Base-by-base conservation (phyloP, 352 stramenopile species). In the Globisporangium sylvaticum region DNA sequence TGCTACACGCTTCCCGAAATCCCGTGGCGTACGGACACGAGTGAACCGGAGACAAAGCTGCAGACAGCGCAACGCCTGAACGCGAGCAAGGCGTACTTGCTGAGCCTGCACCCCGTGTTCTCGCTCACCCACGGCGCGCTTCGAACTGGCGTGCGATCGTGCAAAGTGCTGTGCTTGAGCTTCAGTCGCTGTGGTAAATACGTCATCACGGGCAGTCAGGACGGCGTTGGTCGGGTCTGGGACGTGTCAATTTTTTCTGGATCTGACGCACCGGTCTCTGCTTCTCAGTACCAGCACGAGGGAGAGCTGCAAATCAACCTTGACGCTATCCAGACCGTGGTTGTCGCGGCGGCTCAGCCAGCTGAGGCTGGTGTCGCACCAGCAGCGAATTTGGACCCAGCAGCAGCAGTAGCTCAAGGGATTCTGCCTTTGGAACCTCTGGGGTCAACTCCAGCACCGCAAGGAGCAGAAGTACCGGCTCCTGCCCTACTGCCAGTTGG, bases 161-260 rank as follows among this genome's bases (percentile, higher is more conserved):
- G 80, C 67, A 92, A 92, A 73, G 83, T 92, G n/a, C 77, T 89
- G 42, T 88, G 80, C 58, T 60, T 92, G 27, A 80, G 78, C 24
- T 89, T 90, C 58, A 82, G 81, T 86, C 92, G 68, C 34, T 96
- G 66, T 78, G 95, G 74, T 72, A 87, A 78, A 75, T 98, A 78
- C 66, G 89, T 99, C 58, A 90, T 91, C 4, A 98, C 96, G 31
- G 96, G 95, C 6, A 91, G 90, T 7, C 91, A 98, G 75, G 96
- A 99, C 80, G 95, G 92, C 53, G 85, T 98, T 18, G 91, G 83
- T 46, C 84, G 93, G 25, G 78, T 98, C 25, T 99, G 94, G 95
- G 77, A 90, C 71, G 87, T 92, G 53, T 87, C 80, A 8, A 70
- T 89, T 24, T 71, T 83, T 46, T 83, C 74, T 24, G 62, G 72